These are phyloP conservation scores for Lactifluus hygrophoroides DNA, from an alignment of 768 basidiomycete genomes.

Conservation along the genomic window DNA sequence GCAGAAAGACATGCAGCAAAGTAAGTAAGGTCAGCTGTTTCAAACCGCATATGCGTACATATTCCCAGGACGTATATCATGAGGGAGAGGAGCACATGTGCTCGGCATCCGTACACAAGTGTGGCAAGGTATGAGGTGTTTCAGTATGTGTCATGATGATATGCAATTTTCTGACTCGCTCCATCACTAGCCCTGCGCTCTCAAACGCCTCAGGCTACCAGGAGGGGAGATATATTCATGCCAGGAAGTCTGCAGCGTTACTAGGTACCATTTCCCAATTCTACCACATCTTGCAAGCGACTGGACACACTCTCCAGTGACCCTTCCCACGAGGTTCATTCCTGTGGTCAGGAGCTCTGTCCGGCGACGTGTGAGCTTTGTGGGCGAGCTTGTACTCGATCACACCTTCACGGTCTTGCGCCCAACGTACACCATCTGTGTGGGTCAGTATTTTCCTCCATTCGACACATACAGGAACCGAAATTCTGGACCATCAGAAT, in stretches of 20 bases:
- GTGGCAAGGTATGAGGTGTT: constrained; percentile 42
- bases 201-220: background rate
- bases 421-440: constrained; percentile 41
- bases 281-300: background rate
- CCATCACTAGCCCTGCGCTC: constrained; percentile 11
- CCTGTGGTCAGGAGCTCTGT: constrained; percentile 44
- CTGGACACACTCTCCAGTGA: constrained; percentile 30
- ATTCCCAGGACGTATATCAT: background rate
- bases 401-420: constrained; percentile 45
- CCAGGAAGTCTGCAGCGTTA: constrained; percentile 3
- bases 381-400: constrained; percentile 40
- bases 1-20: constrained; percentile 42
- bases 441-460: constrained; percentile 33
- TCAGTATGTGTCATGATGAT: background rate
- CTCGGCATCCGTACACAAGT: constrained; percentile 44
- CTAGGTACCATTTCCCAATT: constrained; percentile 2
- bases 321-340: constrained; percentile 36
- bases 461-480: too few species aligned
- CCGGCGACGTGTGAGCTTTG: constrained; percentile 49
- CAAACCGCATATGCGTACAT: too few species aligned
- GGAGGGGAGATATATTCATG: constrained; percentile 11
- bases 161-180: background rate
- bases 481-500: constrained; percentile 30
- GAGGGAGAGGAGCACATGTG: constrained; percentile 43
- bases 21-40: constrained; percentile 30